Evolutionary conservation across 1,139 yeast species (phyloP), one percentile per base, ranked within the genome.

Genomic region (Saccharomyces hybrid): DNA sequence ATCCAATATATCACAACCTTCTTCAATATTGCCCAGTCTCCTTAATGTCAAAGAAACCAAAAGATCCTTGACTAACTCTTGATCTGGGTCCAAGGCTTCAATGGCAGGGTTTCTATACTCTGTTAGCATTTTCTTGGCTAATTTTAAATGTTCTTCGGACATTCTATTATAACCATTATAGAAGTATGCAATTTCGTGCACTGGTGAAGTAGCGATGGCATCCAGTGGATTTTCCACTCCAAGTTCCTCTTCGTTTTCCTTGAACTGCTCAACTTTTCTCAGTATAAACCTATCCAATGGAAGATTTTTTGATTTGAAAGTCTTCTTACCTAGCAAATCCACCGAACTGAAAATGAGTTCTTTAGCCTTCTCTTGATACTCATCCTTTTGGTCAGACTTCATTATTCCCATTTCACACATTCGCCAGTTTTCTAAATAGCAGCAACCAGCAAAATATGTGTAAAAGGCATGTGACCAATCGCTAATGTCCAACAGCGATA

Each of bases 401-500:
- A 75, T 72, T 31, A 71, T 57, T 8, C 75, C 81, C 70, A 77
- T 65, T 56, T 74, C 69, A 54, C 84, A 82, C 86, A 81, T 80
- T 70, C 87, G 78, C 75, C 87, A 91, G 49, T 86, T 78, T 64
- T 88, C 97, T 54, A 88, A 75, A 64, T 88, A 88, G 70, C 97
- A 90, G 14, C 87, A 78, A 3, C 93, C 97, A 0, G 97, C 95
- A 75, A 86, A 77, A 69, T 85, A 90, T 52, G 86, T 80, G 69
- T 91, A 93, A 31, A 90, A 78, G 8, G 95, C 93, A 66, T 88
- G 95, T 5, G 97, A 89, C 96, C 97, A 93, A 11, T 93, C 81
- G 67, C 88, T 91, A 58, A 89, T 79, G 48, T 85, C 83, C 48
- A 88, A 76, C 65, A 91, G 76, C 49, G 78, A 75, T 51, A 85